phyloP scores from a whole-genome alignment of 2,329 filamentous ascomycete genomes.

The Bipolaris oryzae region DNA sequence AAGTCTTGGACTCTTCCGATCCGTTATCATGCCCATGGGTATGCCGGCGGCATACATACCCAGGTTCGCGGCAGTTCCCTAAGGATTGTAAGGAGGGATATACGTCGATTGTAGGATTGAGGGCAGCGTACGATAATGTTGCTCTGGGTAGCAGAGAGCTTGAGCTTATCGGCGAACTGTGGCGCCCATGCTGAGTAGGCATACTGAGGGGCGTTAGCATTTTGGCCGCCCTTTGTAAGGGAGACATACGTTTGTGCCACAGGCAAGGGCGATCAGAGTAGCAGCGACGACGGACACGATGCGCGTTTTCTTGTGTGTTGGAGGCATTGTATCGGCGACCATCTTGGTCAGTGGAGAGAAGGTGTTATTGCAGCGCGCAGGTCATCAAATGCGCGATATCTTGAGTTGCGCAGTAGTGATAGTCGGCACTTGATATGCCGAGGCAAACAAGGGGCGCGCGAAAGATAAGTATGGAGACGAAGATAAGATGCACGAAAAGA shows the following conservation, averaged over 20 bases:
- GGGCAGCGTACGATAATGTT: conserved; percentile 76
- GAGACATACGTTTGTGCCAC: conserved; percentile 82
- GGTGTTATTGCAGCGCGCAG: conserved; percentile 20
- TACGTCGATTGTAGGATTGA: not conserved
- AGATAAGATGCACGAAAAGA: not conserved
- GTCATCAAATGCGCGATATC: conserved; percentile 29
- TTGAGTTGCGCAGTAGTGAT: conserved; percentile 14
- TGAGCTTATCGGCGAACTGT: conserved; percentile 86
- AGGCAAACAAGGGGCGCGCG: not conserved
- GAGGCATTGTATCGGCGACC: conserved; percentile 35
- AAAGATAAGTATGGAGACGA: conserved; percentile 1
- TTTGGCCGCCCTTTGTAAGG: not conserved
- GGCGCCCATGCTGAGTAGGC: conserved; percentile 98
- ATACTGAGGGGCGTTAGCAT: conserved; percentile 67
- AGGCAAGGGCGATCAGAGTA: conserved; percentile 82
- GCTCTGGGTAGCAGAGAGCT: conserved; percentile 87
- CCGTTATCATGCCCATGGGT: conserved; percentile 85
- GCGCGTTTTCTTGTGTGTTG: conserved; percentile 66
- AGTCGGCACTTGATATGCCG: conserved; percentile 11
- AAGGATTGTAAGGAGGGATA: conserved; percentile 34
- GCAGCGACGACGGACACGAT: conserved; percentile 84
- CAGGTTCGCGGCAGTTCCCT: conserved; percentile 75
- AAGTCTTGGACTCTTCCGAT: conserved; percentile 78
- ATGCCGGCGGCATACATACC: conserved; percentile 94
- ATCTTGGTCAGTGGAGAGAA: conserved; percentile 26